Conservation (phyloP, 169 alveolate genomes). For the Plasmodium cynomolgi region DNA sequence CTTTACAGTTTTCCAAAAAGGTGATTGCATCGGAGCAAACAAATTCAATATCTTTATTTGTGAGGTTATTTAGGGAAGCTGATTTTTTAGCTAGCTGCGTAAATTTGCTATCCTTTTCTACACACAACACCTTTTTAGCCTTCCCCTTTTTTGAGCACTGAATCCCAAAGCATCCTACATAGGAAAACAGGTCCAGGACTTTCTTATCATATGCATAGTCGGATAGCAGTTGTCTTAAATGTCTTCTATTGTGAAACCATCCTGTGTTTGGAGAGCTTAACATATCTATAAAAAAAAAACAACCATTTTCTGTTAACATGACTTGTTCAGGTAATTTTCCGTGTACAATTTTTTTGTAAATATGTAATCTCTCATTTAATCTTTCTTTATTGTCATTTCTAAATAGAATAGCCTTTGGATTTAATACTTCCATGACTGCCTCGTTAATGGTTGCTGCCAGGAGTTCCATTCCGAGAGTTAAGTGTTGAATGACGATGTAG, state of each 20-base stretch:
- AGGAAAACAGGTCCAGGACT: slow-evolving; percentile 53
- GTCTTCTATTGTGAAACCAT: slow-evolving; percentile 63
- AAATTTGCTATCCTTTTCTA: slow-evolving; percentile 50
- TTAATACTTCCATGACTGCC: slow-evolving; percentile 51
- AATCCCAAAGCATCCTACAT: slow-evolving; percentile 65
- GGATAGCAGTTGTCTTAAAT: slow-evolving; percentile 28
- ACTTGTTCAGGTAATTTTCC: slow-evolving; percentile 68
- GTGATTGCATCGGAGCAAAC: slow-evolving; percentile 20
- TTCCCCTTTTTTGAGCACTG: slow-evolving; percentile 67
- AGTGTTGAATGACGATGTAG: slow-evolving; percentile 21
- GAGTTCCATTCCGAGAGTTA: slow-evolving; percentile 53
- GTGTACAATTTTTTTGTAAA: slow-evolving; percentile 49
- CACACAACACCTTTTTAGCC: slow-evolving; percentile 59
- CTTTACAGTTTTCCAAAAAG: slow-evolving; percentile 43
- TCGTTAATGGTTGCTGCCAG: slow-evolving; percentile 58
- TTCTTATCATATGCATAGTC: slow-evolving; percentile 44
- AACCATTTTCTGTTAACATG: slow-evolving; percentile 43
- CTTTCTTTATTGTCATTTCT: slow-evolving; percentile 73
- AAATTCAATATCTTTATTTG: slow-evolving; percentile 21
- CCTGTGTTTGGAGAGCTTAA: slow-evolving; percentile 64
- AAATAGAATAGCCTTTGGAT: slow-evolving; percentile 60
- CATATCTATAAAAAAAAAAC: slow-evolving; percentile 51
- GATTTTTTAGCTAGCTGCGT: slow-evolving; percentile 54
- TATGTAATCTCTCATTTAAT: slow-evolving; percentile 64
- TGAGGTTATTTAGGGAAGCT: slow-evolving; percentile 35